A percentile compares a stretch with the other conserved stretches of the same genome.
These are phyloP conservation scores for Aspergillus candidus DNA, from an alignment of 2,329 filamentous ascomycete species.

Conservation along the genomic window DNA sequence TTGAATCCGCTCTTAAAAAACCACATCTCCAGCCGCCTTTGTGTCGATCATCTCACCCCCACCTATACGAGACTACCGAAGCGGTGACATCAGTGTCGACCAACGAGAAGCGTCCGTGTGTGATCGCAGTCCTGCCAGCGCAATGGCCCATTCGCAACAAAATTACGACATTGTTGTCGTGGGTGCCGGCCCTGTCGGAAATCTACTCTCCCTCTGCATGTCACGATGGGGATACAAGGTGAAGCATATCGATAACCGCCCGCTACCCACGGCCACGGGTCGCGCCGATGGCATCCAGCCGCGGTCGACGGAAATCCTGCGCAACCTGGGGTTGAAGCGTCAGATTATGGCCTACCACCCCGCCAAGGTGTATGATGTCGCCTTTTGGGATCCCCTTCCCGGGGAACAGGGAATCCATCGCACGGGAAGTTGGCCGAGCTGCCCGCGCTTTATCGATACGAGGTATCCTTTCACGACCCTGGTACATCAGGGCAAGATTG, in stretches of 20 bases:
- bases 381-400: conserved; percentile 57
- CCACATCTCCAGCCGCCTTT: no score
- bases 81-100: no score
- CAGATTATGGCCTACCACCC: conserved; percentile 82
- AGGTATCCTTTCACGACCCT: conserved; percentile 59
- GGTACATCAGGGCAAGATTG: conserved; percentile 57
- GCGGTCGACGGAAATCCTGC: conserved; percentile 75
- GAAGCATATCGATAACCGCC: conserved; percentile 87
- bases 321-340: conserved; percentile 84
- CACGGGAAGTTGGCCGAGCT: conserved; percentile 73
- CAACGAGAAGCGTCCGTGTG: not conserved
- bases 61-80: no score
- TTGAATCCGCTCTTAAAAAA: no score
- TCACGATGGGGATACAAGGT: conserved; percentile 92
- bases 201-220: conserved; percentile 80
- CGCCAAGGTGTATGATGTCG: conserved; percentile 71
- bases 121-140: conserved; percentile 6
- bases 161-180: conserved; percentile 72
- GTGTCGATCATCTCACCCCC: no score
- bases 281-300: conserved; percentile 90
- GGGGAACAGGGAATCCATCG: conserved; percentile 51
- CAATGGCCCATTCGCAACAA: conserved; percentile 22
- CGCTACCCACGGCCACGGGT: conserved; percentile 77
- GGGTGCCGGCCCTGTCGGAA: conserved; percentile 80
- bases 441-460: conserved; percentile 70